Base-by-base conservation (phyloP, 1,284 basidiomycete genomes). In the Sanghuangporus weigelae region DNA sequence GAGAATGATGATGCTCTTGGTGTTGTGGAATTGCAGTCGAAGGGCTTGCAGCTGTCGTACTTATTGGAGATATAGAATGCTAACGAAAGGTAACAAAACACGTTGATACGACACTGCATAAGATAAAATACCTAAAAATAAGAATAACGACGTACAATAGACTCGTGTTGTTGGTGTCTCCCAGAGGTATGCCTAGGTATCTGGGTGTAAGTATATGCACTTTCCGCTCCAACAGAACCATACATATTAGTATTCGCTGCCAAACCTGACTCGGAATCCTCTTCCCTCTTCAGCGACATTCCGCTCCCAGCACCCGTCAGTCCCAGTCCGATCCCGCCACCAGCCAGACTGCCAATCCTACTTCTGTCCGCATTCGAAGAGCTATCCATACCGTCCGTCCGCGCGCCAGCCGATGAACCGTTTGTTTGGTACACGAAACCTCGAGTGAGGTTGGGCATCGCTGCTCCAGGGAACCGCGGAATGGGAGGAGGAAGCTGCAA, bases 401-500 rank as follows among this genome's bases (percentile, higher is more conserved):
- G 35, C 42, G 23, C 53, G 7, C 39, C 23, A 21, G 40, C 11
- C 40, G 53, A 11, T 42, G 40, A 19, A 36, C 10, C 38, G 23
- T 46, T 21, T 12, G 23, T 16, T 21, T 38, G 57, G 31, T 26
- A 48, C 57, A 46, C 53, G 35, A 40, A 53, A 2, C 31, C 49
- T n/a, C 53, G 31, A 8, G 53, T 54, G 11, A 54, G 19, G 16
- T 31, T 16, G 10, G 53, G 21, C 23, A 50, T 26, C 19, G 53
- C 4, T 21, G 53, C 31, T 36, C 35, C 40, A 23, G 39, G 7
- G 19, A 51, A 36, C 51, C 39, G 53, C 42, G 40, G 54, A 50
- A 62, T 42, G 14, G 53, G 60, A 3, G 53, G 60, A 5, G 60
- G 60, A 7, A 62, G 53, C 23, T 62, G 60, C 54, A 55, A 14